These are phyloP conservation scores for Ophiostoma tasmaniense DNA, from an alignment of 2,329 filamentous ascomycete genomes.

Conservation along the genomic window DNA sequence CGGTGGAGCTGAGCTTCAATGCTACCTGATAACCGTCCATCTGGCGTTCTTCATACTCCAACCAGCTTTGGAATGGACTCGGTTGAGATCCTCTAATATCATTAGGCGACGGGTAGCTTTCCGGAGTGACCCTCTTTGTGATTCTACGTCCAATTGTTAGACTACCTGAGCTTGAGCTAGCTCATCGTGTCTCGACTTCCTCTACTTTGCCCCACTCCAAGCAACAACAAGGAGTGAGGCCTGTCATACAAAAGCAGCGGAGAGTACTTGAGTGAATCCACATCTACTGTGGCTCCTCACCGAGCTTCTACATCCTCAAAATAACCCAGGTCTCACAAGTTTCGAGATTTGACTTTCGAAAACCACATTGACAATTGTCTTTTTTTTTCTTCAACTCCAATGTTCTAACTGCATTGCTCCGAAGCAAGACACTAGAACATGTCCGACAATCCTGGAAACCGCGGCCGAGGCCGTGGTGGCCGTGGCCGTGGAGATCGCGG, in stretches of 20 bases:
- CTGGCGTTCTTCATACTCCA: neutral
- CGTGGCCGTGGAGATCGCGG: constrained; percentile 10
- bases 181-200: no score
- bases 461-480: constrained; percentile 11
- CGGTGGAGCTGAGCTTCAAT: neutral
- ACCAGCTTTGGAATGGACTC: neutral
- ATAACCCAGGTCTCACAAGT: neutral
- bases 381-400: neutral
- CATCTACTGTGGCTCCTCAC: neutral
- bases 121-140: neutral
- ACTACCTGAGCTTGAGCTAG: no score
- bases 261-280: neutral
- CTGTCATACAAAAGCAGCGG: neutral
- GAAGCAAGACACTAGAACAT: neutral
- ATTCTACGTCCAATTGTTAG: neutral
- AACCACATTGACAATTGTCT: neutral
- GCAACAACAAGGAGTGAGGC: neutral
- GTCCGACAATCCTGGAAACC: constrained; percentile 11
- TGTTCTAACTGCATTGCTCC: neutral
- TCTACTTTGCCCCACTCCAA: neutral
- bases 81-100: neutral
- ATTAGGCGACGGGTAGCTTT: neutral
- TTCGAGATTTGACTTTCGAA: neutral
- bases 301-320: neutral
- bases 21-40: neutral